These are phyloP conservation scores for Cryptococcus sp. DNA, from an alignment of 1,284 basidiomycete species.

Conservation along the genomic window DNA sequence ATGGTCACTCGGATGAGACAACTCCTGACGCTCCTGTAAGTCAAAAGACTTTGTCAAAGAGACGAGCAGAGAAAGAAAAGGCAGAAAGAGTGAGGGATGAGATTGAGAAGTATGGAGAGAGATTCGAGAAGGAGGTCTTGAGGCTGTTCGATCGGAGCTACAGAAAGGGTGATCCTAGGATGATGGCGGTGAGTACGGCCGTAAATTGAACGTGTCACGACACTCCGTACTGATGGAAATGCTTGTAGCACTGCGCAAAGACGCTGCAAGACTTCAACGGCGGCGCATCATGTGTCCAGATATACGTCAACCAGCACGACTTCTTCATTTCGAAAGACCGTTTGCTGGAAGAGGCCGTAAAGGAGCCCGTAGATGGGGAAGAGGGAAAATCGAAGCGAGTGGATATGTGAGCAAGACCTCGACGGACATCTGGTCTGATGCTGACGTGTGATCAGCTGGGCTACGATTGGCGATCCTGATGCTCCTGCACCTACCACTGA, in stretches of 20 bases:
- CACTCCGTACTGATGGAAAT: no score
- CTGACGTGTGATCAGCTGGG: constrained; percentile 65
- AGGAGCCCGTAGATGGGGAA: constrained; percentile 64
- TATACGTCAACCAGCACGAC: constrained; percentile 99
- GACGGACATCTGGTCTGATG: neutral
- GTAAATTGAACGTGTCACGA: neutral
- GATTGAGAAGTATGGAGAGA: constrained; percentile 89
- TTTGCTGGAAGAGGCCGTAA: constrained; percentile 51
- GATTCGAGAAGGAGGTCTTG: constrained; percentile 98
- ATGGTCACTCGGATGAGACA: constrained; percentile 11
- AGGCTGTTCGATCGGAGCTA: constrained; percentile 94
- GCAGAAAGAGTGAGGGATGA: constrained; percentile 61
- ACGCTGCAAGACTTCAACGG: constrained; percentile 98
- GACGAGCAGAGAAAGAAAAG: constrained; percentile 47
- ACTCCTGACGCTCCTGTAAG: constrained; percentile 19
- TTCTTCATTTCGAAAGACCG: constrained; percentile 92
- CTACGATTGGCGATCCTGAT: constrained; percentile 74
- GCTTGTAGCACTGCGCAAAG: constrained; percentile 84
- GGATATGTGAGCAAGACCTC: constrained; percentile 60
- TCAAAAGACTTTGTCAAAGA: constrained; percentile 23
- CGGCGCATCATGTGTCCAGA: constrained; percentile 92
- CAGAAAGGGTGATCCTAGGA: constrained; percentile 93
- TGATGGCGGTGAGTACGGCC: constrained; percentile 82
- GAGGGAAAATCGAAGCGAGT: constrained; percentile 55
- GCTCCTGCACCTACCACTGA: constrained; percentile 75